Conservation (phyloP, 2,329 filamentous ascomycete genomes). For the Botrytis squamosa region DNA sequence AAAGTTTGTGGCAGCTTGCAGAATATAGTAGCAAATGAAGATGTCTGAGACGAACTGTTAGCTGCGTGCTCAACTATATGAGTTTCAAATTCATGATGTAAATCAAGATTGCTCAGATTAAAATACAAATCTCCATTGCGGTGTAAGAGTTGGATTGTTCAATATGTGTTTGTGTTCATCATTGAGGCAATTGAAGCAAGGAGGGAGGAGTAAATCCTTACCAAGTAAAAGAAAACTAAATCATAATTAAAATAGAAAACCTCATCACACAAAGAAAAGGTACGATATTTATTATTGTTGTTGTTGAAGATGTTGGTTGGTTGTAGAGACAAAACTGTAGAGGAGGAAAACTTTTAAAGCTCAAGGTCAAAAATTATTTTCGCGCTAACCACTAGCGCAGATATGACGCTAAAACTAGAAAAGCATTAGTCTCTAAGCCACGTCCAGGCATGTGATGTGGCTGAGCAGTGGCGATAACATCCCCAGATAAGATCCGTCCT, state of each 20-base stretch:
- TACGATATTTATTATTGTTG: neutral
- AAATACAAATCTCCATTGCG: constrained; percentile 40
- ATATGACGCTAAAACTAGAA: neutral
- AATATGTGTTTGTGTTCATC: constrained; percentile 42
- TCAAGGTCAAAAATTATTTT: constrained; percentile 15
- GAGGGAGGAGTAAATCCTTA: constrained; percentile 24
- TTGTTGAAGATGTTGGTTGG: neutral
- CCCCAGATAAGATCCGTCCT: constrained; percentile 14
- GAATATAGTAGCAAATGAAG: neutral
- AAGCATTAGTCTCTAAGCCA: neutral
- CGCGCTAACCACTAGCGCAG: constrained; percentile 10
- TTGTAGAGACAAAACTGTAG: neutral
- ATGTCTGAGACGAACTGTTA: constrained; percentile 1
- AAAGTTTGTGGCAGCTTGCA: neutral
- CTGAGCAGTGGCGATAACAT: constrained; percentile 19
- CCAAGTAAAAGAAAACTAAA: constrained; percentile 20
- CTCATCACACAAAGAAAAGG: neutral
- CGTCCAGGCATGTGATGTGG: constrained; percentile 1
- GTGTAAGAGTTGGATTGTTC: constrained; percentile 48
- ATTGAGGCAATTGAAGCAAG: constrained; percentile 33
- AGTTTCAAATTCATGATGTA: neutral
- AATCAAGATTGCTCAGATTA: constrained; percentile 39
- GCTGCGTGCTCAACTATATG: neutral
- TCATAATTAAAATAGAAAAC: neutral
- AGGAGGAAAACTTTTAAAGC: constrained; percentile 16